phyloP scores from a whole-genome alignment of 2,329 filamentous ascomycete genomes.

The Fusarium begoniae region DNA sequence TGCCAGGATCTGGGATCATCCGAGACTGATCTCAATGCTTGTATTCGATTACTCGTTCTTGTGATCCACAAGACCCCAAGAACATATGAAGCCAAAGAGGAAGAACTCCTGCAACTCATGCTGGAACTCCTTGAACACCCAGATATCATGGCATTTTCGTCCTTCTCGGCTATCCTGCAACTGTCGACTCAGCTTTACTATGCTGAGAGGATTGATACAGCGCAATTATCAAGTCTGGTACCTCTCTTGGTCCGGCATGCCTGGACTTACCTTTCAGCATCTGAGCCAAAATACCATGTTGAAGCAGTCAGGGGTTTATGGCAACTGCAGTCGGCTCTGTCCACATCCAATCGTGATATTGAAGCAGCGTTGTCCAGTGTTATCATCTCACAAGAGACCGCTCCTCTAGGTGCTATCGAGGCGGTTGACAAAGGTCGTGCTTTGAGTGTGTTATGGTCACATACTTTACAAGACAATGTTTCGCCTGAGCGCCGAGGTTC shows the following conservation, averaged over 20 bases:
- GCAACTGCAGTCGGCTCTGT: conserved; percentile 80
- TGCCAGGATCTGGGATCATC: conserved; percentile 56
- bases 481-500: conserved; percentile 60
- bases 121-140: conserved; percentile 55
- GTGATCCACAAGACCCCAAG: conserved; percentile 63
- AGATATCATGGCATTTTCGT: conserved; percentile 57
- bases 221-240: conserved; percentile 70
- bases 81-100: conserved; percentile 55
- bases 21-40: conserved; percentile 62
- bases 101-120: conserved; percentile 60
- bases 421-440: conserved; percentile 71
- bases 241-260: conserved; percentile 74
- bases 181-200: conserved; percentile 66
- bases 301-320: conserved; percentile 89
- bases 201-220: conserved; percentile 59
- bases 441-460: conserved; percentile 84
- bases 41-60: conserved; percentile 67
- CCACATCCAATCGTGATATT: conserved; percentile 74
- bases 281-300: conserved; percentile 90
- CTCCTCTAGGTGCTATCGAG: conserved; percentile 36
- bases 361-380: conserved; percentile 80
- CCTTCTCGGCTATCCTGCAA: conserved; percentile 67
- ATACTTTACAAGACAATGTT: conserved; percentile 71
- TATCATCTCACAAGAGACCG: conserved; percentile 64
- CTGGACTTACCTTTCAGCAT: conserved; percentile 84